Evolutionary conservation across 805 yeast species (phyloP).

Genomic region (Candida caryicola): DNA sequence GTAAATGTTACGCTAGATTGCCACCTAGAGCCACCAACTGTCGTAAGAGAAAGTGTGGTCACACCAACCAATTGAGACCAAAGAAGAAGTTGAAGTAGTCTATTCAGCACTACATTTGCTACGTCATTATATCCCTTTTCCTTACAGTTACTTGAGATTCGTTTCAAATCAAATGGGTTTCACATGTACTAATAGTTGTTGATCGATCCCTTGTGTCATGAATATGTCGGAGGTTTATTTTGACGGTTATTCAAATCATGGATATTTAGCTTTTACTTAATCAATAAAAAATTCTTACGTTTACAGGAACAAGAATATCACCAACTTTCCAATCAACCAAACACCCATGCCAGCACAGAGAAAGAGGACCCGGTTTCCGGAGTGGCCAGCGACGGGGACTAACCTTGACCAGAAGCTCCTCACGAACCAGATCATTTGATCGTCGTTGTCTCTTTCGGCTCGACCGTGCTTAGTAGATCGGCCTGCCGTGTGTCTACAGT

Average conservation of each 20-base stretch:
- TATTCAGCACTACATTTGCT: constrained; percentile 19
- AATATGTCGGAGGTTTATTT: background rate
- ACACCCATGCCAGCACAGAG: too few species aligned
- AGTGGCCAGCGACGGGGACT: too few species aligned
- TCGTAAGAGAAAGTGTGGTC: constrained; percentile 99
- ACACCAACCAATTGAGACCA: constrained; percentile 99
- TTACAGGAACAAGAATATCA: background rate
- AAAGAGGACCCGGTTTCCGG: too few species aligned
- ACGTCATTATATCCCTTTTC: constrained; percentile 1
- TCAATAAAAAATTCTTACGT: background rate
- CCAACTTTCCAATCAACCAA: too few species aligned
- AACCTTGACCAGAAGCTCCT: too few species aligned
- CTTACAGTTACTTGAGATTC: background rate
- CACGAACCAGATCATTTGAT: too few species aligned
- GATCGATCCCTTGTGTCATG: background rate
- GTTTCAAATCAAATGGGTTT: background rate
- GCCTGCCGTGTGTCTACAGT: too few species aligned
- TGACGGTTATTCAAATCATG: background rate
- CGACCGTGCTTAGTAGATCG: too few species aligned
- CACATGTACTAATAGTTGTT: background rate
- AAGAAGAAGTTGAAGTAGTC: constrained; percentile 97
- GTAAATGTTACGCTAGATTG: constrained; percentile 99
- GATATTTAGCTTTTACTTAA: background rate
- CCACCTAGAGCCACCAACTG: constrained; percentile 99
- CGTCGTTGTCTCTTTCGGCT: too few species aligned